Evolutionary conservation across 2,329 filamentous ascomycete species (phyloP).

Genomic region (Raffaelea deltoideospora): DNA sequence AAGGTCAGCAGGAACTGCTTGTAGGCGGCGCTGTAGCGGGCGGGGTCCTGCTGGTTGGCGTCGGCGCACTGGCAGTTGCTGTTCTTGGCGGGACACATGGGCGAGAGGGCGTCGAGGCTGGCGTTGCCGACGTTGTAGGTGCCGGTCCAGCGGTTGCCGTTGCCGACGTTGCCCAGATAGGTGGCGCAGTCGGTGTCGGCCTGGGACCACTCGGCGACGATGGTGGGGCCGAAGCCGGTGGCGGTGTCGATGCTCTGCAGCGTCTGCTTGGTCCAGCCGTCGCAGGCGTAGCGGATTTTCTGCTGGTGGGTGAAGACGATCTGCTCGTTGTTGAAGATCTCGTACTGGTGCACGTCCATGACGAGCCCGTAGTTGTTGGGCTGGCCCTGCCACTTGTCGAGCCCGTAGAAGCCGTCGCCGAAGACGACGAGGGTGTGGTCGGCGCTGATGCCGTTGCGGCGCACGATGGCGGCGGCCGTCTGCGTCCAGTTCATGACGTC

Average conservation of each 20-base stretch:
- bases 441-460: constrained; percentile 53
- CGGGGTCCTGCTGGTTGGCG: constrained; percentile 62
- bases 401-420: constrained; percentile 87
- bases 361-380: constrained; percentile 60
- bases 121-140: constrained; percentile 57
- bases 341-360: constrained; percentile 96
- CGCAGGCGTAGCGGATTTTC: constrained; percentile 79
- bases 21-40: constrained; percentile 55
- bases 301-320: constrained; percentile 66
- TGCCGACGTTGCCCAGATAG: constrained; percentile 78
- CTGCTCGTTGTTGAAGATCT: constrained; percentile 89
- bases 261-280: constrained; percentile 72
- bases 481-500: constrained; percentile 69
- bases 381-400: constrained; percentile 79
- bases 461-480: constrained; percentile 56
- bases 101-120: constrained; percentile 46
- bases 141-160: constrained; percentile 83
- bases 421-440: constrained; percentile 57
- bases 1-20: constrained; percentile 80
- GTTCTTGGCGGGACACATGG: constrained; percentile 57
- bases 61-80: constrained; percentile 53
- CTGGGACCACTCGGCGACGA: constrained; percentile 95
- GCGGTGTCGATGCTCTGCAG: constrained; percentile 52
- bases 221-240: constrained; percentile 80
- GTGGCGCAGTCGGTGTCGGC: constrained; percentile 88